These are phyloP conservation scores for Pleoardoris graminearum DNA, from an alignment of 2,329 filamentous ascomycete species.

Conservation along the genomic window DNA sequence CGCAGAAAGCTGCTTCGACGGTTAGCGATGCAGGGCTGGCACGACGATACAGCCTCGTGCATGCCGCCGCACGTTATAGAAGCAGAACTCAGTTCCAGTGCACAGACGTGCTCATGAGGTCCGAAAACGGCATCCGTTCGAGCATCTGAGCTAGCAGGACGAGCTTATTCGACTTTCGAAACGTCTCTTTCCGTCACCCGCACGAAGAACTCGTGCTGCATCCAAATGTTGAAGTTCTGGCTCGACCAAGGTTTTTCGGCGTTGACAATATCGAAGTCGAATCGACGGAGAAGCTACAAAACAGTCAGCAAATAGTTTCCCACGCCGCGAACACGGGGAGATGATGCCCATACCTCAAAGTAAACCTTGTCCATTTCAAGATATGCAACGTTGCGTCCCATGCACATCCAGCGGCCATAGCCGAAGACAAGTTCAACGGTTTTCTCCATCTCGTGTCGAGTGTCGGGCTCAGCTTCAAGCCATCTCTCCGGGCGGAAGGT, in stretches of 20 bases:
- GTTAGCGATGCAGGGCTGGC: too few relatives aligned
- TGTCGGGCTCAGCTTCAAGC: conserved; percentile 40
- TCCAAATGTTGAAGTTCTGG: conserved; percentile 6
- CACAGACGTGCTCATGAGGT: too few relatives aligned
- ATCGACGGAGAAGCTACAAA: conserved; percentile 1
- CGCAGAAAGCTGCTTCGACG: too few relatives aligned
- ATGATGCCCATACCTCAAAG: conserved; percentile 11
- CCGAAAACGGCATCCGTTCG: too few relatives aligned
- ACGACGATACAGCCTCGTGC: too few relatives aligned
- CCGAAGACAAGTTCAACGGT: conserved; percentile 20
- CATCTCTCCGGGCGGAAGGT: conserved; percentile 57
- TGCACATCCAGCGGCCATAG: conserved; percentile 18
- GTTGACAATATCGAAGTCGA: conserved; percentile 6
- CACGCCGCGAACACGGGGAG: neutral
- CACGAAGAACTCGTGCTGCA: conserved; percentile 5
- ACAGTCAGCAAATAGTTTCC: neutral
- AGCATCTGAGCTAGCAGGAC: too few relatives aligned
- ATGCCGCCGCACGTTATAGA: too few relatives aligned
- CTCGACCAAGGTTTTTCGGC: conserved; percentile 2
- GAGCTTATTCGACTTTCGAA: neutral
- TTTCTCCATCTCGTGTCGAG: conserved; percentile 16
- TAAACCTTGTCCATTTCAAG: conserved; percentile 33
- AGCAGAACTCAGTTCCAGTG: too few relatives aligned
- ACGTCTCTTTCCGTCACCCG: neutral
- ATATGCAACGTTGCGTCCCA: conserved; percentile 19